Evolutionary conservation across 192 early-diverging fungal species (phyloP), one percentile per base, ranked within the genome.

Genomic region (Coemansia sp.): DNA sequence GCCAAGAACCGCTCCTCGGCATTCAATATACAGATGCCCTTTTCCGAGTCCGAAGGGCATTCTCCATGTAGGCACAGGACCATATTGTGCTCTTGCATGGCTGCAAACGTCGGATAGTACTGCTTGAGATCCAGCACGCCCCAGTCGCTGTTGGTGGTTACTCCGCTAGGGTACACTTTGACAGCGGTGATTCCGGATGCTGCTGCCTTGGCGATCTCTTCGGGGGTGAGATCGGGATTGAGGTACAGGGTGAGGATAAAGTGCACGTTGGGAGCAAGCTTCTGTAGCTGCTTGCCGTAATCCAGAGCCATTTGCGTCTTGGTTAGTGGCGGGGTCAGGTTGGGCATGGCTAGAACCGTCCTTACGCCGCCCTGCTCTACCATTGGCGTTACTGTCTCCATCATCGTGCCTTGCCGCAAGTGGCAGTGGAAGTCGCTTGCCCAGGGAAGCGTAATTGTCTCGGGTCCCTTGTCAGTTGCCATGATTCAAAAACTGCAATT

Each of bases 51-150:
- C 52, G 84, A 87, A 8, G 94, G 96, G 38, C 94, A 83, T 68
- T 98, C 96, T 35, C 94, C 94, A 62, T 98, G 96, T 52, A 98
- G 81, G 63, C 96, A 96, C 35, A 98, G 81, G 3, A 97, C 88
- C 88, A 98, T 85, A 38, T 91, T 91, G 57, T 80, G 77, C 39
- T 96, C 88, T 68, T 97, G 85, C 96, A 99, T 99, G 3, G 94
- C 93, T 52, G 83, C 58, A 80, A 99, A 99, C 14, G 97, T 89
- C 45, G 83, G 83, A 61, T 99, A 99, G 77, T 96, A 99, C 12
- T 66, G 55, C 19, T 72, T 68, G 16, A 78, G 59, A 39, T 84
- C 76, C 31, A 86, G 82, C 50, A 99, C 95, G 39, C 96, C 96
- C 49, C 85, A 83, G 54, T 97, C 94, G 59, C 88, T 91, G 85